phyloP scores from a whole-genome alignment of 441 rosid genomes.

The Croton setiger region DNA sequence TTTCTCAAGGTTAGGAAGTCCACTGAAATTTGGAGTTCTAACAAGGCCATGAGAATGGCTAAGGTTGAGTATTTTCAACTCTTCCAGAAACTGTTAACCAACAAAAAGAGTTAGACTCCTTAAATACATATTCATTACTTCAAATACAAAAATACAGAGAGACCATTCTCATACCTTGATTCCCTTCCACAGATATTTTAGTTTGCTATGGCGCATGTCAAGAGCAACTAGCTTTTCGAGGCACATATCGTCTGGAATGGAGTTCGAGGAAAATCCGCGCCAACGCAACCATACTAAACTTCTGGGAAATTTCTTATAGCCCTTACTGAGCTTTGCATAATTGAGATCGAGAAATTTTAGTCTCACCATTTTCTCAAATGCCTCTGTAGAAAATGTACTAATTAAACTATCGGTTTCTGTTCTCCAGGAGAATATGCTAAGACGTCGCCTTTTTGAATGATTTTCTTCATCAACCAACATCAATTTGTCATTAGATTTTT shows the following conservation, averaged over 20 bases:
- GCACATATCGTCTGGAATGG: constrained; percentile 20
- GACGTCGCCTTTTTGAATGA: constrained; percentile 9
- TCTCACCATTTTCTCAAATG: constrained; percentile 29
- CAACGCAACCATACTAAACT: constrained; percentile 29
- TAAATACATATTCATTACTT: not conserved
- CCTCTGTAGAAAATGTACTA: constrained; percentile 14
- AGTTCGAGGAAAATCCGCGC: constrained; percentile 26
- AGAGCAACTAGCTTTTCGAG: constrained; percentile 23
- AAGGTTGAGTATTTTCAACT: constrained; percentile 29
- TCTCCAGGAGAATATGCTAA: constrained; percentile 11
- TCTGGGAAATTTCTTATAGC: constrained; percentile 17
- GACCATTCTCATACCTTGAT: constrained; percentile 18
- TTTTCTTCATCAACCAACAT: not conserved
- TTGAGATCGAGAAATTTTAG: constrained; percentile 28
- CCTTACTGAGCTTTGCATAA: constrained; percentile 16
- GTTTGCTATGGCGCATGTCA: constrained; percentile 23
- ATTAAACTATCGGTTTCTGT: not conserved
- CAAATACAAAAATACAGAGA: not conserved
- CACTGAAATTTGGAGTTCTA: constrained; percentile 27
- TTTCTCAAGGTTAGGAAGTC: constrained; percentile 27
- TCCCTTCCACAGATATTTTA: constrained; percentile 25
- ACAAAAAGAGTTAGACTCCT: not conserved
- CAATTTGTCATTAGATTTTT: not conserved
- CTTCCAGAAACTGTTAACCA: constrained; percentile 19
- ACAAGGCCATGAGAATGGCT: constrained; percentile 23